A percentile compares a stretch with the other conserved stretches of the same genome.
phyloP scores from a whole-genome alignment of 768 basidiomycete species.

The Naganishia vaughanmartiniae region DNA sequence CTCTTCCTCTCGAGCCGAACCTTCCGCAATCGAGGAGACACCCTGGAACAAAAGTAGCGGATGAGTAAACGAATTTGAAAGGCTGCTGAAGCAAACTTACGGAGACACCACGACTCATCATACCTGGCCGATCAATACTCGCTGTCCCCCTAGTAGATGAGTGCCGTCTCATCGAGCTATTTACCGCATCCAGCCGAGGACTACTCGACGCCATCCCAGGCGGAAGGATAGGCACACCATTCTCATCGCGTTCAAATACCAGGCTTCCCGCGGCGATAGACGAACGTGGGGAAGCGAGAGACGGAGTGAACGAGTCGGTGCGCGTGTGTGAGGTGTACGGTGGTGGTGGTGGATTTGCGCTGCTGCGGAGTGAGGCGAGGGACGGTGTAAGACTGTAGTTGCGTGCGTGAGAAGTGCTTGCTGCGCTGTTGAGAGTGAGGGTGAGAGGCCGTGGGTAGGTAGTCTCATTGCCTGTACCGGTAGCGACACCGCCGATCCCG shows the following conservation, averaged over 20 bases:
- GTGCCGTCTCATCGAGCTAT: not conserved
- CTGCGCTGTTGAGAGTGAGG: constrained; percentile 2
- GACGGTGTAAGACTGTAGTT: constrained; percentile 17
- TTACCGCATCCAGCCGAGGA: not conserved
- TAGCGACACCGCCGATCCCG: not conserved
- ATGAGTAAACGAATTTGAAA: not conserved
- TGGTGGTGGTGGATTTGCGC: constrained; percentile 10
- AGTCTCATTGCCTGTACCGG: not conserved
- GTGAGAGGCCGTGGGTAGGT: constrained; percentile 2
- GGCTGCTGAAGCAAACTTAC: not conserved
- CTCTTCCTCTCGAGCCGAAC: not conserved
- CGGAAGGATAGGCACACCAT: constrained; percentile 13
- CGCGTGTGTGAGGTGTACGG: constrained; percentile 7
- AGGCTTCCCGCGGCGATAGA: not conserved
- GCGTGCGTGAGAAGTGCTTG: not conserved
- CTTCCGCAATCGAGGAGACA: constrained; percentile 7
- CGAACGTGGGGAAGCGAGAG: not conserved
- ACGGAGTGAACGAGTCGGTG: constrained; percentile 10
- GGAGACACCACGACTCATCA: not conserved
- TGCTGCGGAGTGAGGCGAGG: not conserved
- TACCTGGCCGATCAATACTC: constrained; percentile 10
- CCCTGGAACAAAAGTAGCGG: not conserved
- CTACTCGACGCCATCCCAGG: not conserved
- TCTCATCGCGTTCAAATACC: constrained; percentile 20
- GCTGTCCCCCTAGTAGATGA: not conserved